Base-by-base conservation (phyloP, 1,139 yeast genomes). In the Hyphopichia wangnamkhiaoensis region DNA sequence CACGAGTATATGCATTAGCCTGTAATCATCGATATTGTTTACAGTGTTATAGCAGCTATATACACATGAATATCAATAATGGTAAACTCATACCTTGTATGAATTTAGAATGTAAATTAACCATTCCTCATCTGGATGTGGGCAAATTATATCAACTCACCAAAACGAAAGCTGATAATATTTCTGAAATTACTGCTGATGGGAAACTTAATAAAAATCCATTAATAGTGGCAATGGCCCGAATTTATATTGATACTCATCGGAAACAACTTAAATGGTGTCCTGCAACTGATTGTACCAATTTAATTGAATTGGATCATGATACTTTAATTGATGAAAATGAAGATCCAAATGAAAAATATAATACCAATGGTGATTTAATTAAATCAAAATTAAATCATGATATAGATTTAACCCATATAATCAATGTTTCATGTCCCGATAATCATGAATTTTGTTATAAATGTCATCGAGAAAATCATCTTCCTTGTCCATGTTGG, bases 251-350 rank as follows among this genome's bases (percentile, higher is more conserved):
- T 16, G 79, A 77, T 32, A 49, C 60, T 1, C 71, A 75, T 40
- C 74, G 74, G 43, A 69, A 70, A 31, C 67, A 65, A 29, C 74
- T 73, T 49, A 76, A 76, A 48, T 84, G 93, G 85, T 93, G 98
- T 59, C 97, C 97, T 0, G 84, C 86, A 1, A 85, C 95, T 0
- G 95, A 87, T 53, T 93, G 98, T 59, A 70, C 71, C 29, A 65
- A 71, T 40, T 72, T 88, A 24, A 69, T 86, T 12, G 81, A 81
- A 50, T 61, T 80, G 32, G 45, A 60, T 4, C 33, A 20, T 8
- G 19, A 19, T 37, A 2, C 35, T 20, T 5, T 24, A 17, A 10
- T 18, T 42, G 53, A 60, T 47, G 29, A 51, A 37, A 18, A 52
- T 8, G 53, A 67, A 28, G 31, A 26, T 25, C 31, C 16, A 15